A percentile compares a stretch with the other conserved stretches of the same genome.
Conservation (phyloP, 2,329 filamentous ascomycete genomes). For the Knoxdaviesia proteae region DNA sequence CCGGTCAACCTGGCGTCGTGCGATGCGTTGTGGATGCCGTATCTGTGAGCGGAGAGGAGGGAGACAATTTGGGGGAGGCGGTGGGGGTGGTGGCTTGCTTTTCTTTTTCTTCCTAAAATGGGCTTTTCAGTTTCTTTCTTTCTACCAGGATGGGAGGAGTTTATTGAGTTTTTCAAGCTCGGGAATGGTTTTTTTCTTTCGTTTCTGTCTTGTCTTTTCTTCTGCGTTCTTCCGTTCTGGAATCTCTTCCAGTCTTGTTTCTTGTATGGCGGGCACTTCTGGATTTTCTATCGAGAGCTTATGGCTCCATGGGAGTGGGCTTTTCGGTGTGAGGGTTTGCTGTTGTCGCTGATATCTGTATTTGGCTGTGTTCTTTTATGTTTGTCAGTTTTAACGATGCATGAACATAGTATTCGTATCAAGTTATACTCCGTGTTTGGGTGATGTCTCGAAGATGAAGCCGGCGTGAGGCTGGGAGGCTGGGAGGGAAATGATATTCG, state of each 20-base stretch:
- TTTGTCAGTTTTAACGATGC: too few species aligned
- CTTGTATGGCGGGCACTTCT: not conserved
- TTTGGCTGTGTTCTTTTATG: too few species aligned
- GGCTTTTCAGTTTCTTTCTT: not conserved
- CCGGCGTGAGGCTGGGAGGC: too few species aligned
- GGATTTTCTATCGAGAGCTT: too few species aligned
- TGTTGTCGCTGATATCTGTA: too few species aligned
- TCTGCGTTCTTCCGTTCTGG: not conserved
- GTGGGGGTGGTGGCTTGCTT: not conserved
- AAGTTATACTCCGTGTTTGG: too few species aligned
- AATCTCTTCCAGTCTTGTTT: not conserved
- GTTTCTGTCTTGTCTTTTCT: not conserved
- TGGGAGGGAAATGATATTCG: too few species aligned
- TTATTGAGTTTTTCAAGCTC: not conserved
- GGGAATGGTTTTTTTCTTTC: not conserved
- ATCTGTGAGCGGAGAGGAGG: slow-evolving; percentile 35
- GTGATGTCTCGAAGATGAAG: too few species aligned
- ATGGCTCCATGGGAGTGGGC: too few species aligned
- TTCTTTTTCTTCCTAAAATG: slow-evolving; percentile 1
- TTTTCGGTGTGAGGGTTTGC: too few species aligned
- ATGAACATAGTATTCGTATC: too few species aligned
- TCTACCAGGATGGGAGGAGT: not conserved
- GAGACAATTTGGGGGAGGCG: not conserved
- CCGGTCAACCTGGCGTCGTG: slow-evolving; percentile 72
- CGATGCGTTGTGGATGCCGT: slow-evolving; percentile 95